Evolutionary conservation across 2,329 filamentous ascomycete genomes (phyloP).

Genomic region (Aspergillus brasiliensis): DNA sequence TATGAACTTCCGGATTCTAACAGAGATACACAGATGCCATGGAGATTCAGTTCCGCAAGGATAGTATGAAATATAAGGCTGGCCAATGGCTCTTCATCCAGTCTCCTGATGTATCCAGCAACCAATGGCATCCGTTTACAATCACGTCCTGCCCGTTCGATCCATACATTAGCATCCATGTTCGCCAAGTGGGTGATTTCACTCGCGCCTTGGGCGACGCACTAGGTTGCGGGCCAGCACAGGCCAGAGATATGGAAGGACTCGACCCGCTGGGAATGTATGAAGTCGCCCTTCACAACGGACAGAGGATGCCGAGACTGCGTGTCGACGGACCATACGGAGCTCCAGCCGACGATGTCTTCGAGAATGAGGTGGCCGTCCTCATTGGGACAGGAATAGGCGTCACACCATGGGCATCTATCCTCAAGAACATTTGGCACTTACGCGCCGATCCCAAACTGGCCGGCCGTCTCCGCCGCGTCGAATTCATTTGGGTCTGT

Average conservation of each 20-base stretch:
- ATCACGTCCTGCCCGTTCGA: constrained; percentile 98
- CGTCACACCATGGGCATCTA: constrained; percentile 83
- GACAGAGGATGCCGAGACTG: constrained; percentile 85
- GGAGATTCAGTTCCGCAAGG: constrained; percentile 95
- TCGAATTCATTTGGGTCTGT: constrained; percentile 99
- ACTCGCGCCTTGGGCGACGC: constrained; percentile 92
- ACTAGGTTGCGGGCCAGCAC: constrained; percentile 84
- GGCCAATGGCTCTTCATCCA: constrained; percentile 98
- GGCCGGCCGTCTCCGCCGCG: constrained; percentile 82
- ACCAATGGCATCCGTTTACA: constrained; percentile 98
- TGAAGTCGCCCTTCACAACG: constrained; percentile 91
- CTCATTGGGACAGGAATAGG: constrained; percentile 83
- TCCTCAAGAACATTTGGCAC: constrained; percentile 98
- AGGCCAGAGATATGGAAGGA: constrained; percentile 85
- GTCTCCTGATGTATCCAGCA: constrained; percentile 80
- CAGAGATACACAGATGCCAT: constrained; percentile 70
- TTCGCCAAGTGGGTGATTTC: constrained; percentile 96
- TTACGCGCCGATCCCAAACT: constrained; percentile 87
- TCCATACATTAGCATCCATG: constrained; percentile 89
- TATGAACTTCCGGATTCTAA: no score
- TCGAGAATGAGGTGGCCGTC: constrained; percentile 81
- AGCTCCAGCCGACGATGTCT: constrained; percentile 95
- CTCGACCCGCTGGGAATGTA: constrained; percentile 96
- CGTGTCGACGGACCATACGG: constrained; percentile 95
- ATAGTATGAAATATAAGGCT: constrained; percentile 96